Evolutionary conservation across 176 grass and related monocot genomes (phyloP).

Genomic region (Oropetium thomaeum): DNA sequence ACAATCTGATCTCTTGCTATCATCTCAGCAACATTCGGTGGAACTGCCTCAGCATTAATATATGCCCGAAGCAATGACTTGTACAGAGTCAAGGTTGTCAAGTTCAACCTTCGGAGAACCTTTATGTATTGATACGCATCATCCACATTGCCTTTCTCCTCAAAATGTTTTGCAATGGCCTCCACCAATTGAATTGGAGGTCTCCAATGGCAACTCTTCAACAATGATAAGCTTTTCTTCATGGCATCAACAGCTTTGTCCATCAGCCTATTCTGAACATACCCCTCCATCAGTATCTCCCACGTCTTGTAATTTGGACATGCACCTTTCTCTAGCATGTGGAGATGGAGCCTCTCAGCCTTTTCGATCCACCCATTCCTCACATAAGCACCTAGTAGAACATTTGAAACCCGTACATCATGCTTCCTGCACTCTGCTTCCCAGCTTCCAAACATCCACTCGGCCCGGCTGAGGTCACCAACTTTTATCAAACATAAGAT

Average conservation of each 20-base stretch:
- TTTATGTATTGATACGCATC: constrained; percentile 44
- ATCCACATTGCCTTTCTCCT: constrained; percentile 45
- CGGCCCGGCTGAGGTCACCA: constrained; percentile 52
- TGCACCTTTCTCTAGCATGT: constrained; percentile 67
- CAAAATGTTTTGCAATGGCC: constrained; percentile 60
- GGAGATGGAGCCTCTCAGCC: constrained; percentile 68
- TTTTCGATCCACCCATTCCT: constrained; percentile 85
- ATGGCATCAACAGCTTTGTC: constrained; percentile 72
- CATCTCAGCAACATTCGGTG: constrained; percentile 52
- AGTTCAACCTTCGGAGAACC: constrained; percentile 49
- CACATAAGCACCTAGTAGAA: constrained; percentile 82
- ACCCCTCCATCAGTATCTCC: constrained; percentile 85
- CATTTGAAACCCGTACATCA: constrained; percentile 71
- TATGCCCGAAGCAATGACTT: constrained; percentile 67
- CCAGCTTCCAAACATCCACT: constrained; percentile 76
- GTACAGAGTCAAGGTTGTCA: constrained; percentile 65
- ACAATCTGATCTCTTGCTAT: constrained; percentile 59
- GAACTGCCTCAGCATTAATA: constrained; percentile 47
- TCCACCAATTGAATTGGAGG: constrained; percentile 46
- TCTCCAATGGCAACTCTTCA: constrained; percentile 68
- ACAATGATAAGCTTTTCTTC: constrained; percentile 60
- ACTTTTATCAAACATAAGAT: constrained; percentile 66
- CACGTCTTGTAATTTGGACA: constrained; percentile 85
- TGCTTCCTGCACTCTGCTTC: constrained; percentile 52
- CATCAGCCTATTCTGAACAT: constrained; percentile 59